Conservation (phyloP, 176 grass and related monocot genomes). For the Lolium rigidum region DNA sequence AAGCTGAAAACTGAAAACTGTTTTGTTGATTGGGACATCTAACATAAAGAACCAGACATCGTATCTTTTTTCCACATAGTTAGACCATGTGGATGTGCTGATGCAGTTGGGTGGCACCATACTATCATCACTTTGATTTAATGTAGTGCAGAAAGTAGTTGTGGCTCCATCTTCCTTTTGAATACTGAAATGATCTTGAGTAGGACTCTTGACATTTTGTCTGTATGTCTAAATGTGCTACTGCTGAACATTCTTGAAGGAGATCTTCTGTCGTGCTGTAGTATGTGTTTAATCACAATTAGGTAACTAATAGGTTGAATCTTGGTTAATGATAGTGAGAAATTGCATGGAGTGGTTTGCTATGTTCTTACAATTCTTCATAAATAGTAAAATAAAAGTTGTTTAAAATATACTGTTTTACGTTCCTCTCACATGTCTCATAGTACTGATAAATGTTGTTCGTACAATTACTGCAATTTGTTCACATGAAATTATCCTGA, state of each 20-base stretch:
- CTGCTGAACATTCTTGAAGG: background rate
- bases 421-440: background rate
- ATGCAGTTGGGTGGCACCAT: constrained; percentile 15
- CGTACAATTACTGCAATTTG: background rate
- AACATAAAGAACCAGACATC: background rate
- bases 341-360: background rate
- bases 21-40: constrained; percentile 5
- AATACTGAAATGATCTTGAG: background rate
- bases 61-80: constrained; percentile 6
- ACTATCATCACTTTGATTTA: constrained; percentile 17
- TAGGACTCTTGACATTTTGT: constrained; percentile 4
- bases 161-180: background rate
- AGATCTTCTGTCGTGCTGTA: constrained; percentile 18
- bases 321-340: background rate
- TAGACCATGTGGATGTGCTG: background rate
- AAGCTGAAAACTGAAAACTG: constrained; percentile 84
- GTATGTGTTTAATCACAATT: background rate
- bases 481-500: constrained; percentile 28
- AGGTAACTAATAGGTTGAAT: background rate
- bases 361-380: background rate
- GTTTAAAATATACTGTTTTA: background rate
- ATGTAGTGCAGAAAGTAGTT: constrained; percentile 19
- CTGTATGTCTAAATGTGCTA: background rate
- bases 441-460: background rate
- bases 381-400: background rate